Percentiles rank a stretch among this genome's conserved stretches.
These are phyloP conservation scores for Diplogelasinospora grovesii DNA, from an alignment of 495 filamentous ascomycete genomes.

Conservation along the genomic window DNA sequence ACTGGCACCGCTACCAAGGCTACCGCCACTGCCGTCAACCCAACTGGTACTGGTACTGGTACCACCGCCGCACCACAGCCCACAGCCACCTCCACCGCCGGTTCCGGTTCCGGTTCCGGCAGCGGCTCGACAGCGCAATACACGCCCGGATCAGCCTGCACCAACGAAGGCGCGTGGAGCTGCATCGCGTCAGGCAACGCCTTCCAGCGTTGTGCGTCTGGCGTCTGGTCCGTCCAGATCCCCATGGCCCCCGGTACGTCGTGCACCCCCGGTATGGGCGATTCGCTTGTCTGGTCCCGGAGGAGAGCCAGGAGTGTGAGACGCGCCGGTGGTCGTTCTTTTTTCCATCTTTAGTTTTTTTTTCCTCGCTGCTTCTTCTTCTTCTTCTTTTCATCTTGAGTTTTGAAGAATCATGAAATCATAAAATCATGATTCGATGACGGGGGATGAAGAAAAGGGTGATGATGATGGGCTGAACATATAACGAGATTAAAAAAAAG, in stretches of 20 bases:
- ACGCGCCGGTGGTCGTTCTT: no score
- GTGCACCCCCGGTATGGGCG: slow-evolving; percentile 49
- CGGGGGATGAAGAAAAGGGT: no score
- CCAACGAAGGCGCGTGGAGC: slow-evolving; percentile 54
- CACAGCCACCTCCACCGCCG: slow-evolving; percentile 6
- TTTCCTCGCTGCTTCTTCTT: no score
- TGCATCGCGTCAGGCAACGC: slow-evolving; percentile 54
- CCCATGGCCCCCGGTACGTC: slow-evolving; percentile 52
- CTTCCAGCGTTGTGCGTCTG: slow-evolving; percentile 61
- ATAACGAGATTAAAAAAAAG: no score
- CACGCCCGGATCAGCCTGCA: slow-evolving; percentile 37
- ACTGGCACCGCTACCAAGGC: slow-evolving; percentile 18
- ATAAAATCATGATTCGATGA: no score
- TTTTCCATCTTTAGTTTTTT: no score
- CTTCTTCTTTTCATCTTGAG: no score
- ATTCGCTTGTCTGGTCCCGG: slow-evolving; percentile 28
- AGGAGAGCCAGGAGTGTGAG: no score
- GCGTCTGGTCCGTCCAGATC: slow-evolving; percentile 49
- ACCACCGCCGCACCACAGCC: slow-evolving; percentile 17
- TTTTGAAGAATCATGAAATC: no score
- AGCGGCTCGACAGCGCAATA: slow-evolving; percentile 11
- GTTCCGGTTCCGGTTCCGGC: slow-evolving; percentile 10
- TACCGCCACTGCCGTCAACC: slow-evolving; percentile 3
- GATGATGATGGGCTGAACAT: no score
- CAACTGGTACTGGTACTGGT: slow-evolving; percentile 14